phyloP scores from a whole-genome alignment of 2,329 filamentous ascomycete genomes.

The Calonectria fujianensis region DNA sequence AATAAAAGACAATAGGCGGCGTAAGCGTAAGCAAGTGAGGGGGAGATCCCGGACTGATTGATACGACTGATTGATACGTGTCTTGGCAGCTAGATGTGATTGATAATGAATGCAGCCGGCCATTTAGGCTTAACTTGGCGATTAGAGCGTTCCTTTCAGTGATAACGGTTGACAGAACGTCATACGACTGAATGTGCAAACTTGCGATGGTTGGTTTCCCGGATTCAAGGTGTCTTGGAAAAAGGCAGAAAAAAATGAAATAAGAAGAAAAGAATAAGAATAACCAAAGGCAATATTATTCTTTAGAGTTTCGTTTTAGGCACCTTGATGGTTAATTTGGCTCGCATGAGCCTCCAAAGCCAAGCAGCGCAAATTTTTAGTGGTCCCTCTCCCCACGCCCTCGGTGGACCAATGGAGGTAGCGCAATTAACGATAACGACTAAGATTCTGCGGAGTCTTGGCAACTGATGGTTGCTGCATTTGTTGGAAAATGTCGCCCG shows the following conservation, averaged over 20 bases:
- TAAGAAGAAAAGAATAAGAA: neutral
- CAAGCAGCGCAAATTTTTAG: constrained; percentile 13
- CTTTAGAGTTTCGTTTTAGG: constrained; percentile 5
- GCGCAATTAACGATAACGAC: constrained; percentile 4
- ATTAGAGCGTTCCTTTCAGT: neutral
- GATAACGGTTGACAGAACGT: neutral
- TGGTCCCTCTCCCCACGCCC: neutral
- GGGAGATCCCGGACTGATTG: neutral
- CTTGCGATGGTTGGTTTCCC: neutral
- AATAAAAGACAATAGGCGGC: too few species aligned
- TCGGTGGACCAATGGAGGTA: neutral
- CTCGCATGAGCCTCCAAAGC: neutral
- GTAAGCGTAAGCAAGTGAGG: neutral
- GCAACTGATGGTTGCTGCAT: neutral
- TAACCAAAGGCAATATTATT: neutral
- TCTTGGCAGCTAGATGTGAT: neutral
- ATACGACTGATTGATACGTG: neutral
- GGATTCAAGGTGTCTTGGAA: neutral
- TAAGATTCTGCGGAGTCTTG: neutral
- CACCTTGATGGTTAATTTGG: constrained; percentile 11
- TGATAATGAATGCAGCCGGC: neutral
- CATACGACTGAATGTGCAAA: neutral
- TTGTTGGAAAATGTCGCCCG: constrained; percentile 7
- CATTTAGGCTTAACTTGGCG: neutral
- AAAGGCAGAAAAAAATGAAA: neutral